These are phyloP conservation scores for Schizothecium vesticola DNA, from an alignment of 495 filamentous ascomycete genomes.

Conservation along the genomic window DNA sequence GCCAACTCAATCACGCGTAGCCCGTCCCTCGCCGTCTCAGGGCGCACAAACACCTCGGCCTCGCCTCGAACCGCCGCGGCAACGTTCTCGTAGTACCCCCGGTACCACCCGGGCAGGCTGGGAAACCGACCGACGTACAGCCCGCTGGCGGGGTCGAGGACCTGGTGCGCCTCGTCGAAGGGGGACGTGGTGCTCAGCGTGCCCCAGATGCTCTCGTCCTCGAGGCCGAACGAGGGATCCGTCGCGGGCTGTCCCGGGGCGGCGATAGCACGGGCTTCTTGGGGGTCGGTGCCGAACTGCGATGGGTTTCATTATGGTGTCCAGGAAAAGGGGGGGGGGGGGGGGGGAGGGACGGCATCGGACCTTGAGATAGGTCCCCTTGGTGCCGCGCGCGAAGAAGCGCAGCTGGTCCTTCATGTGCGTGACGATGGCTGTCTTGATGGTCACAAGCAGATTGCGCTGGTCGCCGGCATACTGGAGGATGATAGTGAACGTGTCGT, in stretches of 20 bases:
- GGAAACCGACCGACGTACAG: constrained; percentile 30
- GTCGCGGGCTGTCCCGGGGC: constrained; percentile 39
- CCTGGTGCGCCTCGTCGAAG: constrained; percentile 19
- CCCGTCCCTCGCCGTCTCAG: constrained; percentile 55
- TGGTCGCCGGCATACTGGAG: constrained; percentile 30
- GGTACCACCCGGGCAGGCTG: constrained; percentile 48
- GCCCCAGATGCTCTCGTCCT: constrained; percentile 38
- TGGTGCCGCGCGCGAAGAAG: constrained; percentile 62
- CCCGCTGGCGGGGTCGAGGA: constrained; percentile 18
- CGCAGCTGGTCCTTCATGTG: constrained; percentile 59
- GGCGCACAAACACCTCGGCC: constrained; percentile 50
- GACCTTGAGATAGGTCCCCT: constrained; percentile 61
- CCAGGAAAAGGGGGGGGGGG: neutral
- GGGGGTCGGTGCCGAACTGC: constrained; percentile 57
- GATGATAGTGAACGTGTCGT: constrained; percentile 36
- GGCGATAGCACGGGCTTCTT: constrained; percentile 62
- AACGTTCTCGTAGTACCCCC: constrained; percentile 60
- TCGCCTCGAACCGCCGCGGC: constrained; percentile 39
- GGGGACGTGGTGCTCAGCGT: constrained; percentile 30
- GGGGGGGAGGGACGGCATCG: neutral
- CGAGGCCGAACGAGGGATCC: constrained; percentile 48
- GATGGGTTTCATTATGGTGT: neutral
- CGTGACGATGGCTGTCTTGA: constrained; percentile 55
- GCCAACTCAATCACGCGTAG: constrained; percentile 64
- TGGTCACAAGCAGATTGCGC: constrained; percentile 31